Evolutionary conservation across 1,284 basidiomycete species (phyloP), one percentile per base, ranked within the genome.

Genomic region (Boletus sp.): DNA sequence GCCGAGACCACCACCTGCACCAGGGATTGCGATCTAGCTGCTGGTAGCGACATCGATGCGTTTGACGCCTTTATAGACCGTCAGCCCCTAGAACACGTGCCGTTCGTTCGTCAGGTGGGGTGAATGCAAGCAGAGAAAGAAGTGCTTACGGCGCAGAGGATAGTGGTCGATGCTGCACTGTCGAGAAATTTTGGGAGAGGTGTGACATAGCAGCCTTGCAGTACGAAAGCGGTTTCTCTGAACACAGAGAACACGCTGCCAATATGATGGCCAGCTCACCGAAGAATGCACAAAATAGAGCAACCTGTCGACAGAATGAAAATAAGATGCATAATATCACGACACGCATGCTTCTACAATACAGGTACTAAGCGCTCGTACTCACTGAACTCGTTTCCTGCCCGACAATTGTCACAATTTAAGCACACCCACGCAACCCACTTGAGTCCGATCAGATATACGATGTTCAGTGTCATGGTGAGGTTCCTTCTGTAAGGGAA

Each of bases 371-470:
- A 51, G 44, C 48, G 47, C 25, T 9, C 45, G 48, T 27, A 69
- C 74, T 55, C 42, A 77, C 77, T 61, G 22, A 70, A 65, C 55
- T 88, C 86, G 43, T 72, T 60, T 5, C 76, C 83, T 51, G 59
- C 67, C 46, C 73, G 72, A 63, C 85, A 88, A 69, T 76, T 73
- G 49, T 81, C 77, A 60, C 84, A 87, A 68, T 73, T 70, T 55
- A 79, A 58, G 50, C 79, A 91, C 3, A 76, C 73, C 52, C 77
- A 73, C 9, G 80, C 84, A 49, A 84, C 69, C 80, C 82, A 84
- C 59, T 91, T 91, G 63, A 91, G 69, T 3, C 88, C 87, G 40
- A 91, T 88, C n/a, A n/a, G n/a, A n/a, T n/a, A n/a, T n/a, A n/a
- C n/a, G n/a, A n/a, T n/a, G n/a, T n/a, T n/a, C n/a, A n/a, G n/a